Evolutionary conservation across 148 eudicot genomes (phyloP), one percentile per base, ranked within the genome.

Genomic region (Chenopodium berlandieri): DNA sequence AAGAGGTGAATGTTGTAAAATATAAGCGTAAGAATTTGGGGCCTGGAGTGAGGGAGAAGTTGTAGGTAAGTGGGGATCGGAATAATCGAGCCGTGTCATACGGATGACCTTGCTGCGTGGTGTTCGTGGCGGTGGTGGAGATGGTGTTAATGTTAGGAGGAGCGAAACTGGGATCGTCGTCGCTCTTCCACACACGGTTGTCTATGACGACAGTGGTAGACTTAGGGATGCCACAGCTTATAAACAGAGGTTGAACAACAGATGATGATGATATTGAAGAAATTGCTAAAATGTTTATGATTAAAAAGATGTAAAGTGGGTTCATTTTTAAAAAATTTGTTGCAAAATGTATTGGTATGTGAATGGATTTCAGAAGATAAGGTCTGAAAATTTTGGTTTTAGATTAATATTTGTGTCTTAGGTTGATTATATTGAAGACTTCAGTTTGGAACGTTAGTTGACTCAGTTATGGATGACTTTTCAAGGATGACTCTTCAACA

Each of bases 11-110:
- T 0, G 86, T 69, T 83, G 84, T 82, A 79, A 90, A 90, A 73
- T 83, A 80, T 65, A 88, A 84, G 72, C 90, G 89, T 47, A 90
- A 66, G 77, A 90, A 86, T 56, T 80, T 82, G 23, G 86, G 89
- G 32, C 90, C 92, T 0, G 81, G 71, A 48, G 85, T 25, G 75
- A 84, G 76, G 1, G 85, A 85, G 80, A 90, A 88, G 20, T 75
- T 25, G 81, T 90, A 90, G 4, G 85, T 88, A 82, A 90, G 77
- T 0, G 25, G 52, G 40, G 88, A 84, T 1, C n/a, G 19, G 80
- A 84, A 86, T 31, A 89, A n/a, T 4, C 91, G 84, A 5, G 87
- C 90, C 0, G 81, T 71, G 30, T 65, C 19, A 68, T 67, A 87
- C 8, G 88, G 91, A 37, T 69, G 40, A 12, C 10, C 54, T 11